A percentile compares a stretch with the other conserved stretches of the same genome.
phyloP scores from a whole-genome alignment of 2,329 filamentous ascomycete genomes.

The Colletotrichum magnum region DNA sequence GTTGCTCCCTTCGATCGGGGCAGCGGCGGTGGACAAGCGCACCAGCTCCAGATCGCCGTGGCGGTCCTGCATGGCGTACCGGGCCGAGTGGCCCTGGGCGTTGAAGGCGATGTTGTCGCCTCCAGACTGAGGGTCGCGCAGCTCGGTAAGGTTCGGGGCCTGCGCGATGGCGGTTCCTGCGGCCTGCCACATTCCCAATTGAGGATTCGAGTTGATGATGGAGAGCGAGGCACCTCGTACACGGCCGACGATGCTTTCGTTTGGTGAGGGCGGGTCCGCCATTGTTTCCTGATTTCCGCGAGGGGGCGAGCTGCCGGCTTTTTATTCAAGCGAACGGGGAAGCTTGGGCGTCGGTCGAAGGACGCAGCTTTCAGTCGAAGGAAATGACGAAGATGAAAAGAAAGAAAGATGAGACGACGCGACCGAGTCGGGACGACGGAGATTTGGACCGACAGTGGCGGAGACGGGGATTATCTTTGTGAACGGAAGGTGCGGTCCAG shows the following conservation, averaged over 20 bases:
- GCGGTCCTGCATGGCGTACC: constrained; percentile 44
- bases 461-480: too few relatives aligned
- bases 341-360: too few relatives aligned
- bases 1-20: too few relatives aligned
- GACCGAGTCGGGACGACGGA: too few relatives aligned
- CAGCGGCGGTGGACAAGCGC: constrained; percentile 40
- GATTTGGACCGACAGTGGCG: too few relatives aligned
- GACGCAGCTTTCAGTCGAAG: too few relatives aligned
- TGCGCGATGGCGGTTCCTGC: constrained; percentile 49
- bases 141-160: constrained; percentile 47
- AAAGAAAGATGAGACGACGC: too few relatives aligned
- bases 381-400: too few relatives aligned
- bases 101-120: constrained; percentile 48
- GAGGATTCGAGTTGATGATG: constrained; percentile 47
- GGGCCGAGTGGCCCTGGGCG: constrained; percentile 48
- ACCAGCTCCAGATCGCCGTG: constrained; percentile 45
- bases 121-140: constrained; percentile 46
- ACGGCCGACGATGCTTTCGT: constrained; percentile 43
- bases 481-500: too few relatives aligned
- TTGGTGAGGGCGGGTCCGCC: constrained; percentile 27
- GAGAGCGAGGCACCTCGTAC: constrained; percentile 47
- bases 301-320: too few relatives aligned
- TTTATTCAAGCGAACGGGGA: too few relatives aligned
- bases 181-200: constrained; percentile 50
- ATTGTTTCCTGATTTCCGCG: not conserved